Evolutionary conservation across 192 early-diverging fungal genomes (phyloP), one percentile per base, ranked within the genome.

Genomic region (Spizellomyces sp.): DNA sequence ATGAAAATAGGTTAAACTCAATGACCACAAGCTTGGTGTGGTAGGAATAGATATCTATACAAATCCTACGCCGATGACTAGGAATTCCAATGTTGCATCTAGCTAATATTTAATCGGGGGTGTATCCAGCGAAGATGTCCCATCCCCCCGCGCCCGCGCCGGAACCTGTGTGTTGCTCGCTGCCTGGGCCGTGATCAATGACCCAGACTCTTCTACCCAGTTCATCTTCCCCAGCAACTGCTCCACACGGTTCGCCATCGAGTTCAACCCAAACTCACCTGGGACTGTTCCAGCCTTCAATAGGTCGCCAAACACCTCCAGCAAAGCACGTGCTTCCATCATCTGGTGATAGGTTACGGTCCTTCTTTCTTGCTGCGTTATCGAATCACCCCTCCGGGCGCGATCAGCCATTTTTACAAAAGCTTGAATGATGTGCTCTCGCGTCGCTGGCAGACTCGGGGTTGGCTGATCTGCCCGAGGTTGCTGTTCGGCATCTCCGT

Each of bases 231-330:
- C 52, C 52, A 54, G 52, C 3, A 54, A 19, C 52, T 54, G 15
- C 14, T 54, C 52, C 52, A 54, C 17, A 15, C 52, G 52, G 1
- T 54, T 54, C 1, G 52, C 52, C 14, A 54, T 15, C 52, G 52
- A 2, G 17, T 54, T n/a, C 52, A 54, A 19, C 52, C 1, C 52
- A 19, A 19, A 15, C 52, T 15, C 52, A 54, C 52, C 14, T 19
- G 52, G 52, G 52, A 15, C 52, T 61, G 59, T 19, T 27, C 41
- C 19, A 22, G 59, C 59, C 15, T 19, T 12, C 59, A 61, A 42
- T n/a, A 65, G 44, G 22, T 45, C 63, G 63, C 63, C 15, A 46
- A 48, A 65, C 15, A 65, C 63, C 44, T 15, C 14, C 12, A 65
- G 22, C 10, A 65, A 47, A 17, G 63, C 63, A 5, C 14, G 43